Percentiles rank a stretch among this genome's conserved stretches.
Conservation (phyloP, 2,329 filamentous ascomycete genomes). For the Cercospora sp. region DNA sequence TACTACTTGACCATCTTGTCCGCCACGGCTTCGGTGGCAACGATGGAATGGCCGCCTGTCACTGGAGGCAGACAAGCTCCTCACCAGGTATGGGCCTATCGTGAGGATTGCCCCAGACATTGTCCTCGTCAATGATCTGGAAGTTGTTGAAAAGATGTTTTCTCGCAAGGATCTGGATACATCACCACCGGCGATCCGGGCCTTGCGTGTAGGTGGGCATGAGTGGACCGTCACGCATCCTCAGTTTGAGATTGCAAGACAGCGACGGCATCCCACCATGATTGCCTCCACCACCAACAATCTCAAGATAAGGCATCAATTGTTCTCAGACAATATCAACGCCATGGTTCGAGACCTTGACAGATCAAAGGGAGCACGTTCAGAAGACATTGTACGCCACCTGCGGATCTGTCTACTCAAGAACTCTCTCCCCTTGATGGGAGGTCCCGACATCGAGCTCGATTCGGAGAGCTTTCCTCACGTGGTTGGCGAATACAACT, state of each 20-base stretch:
- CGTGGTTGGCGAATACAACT: neutral
- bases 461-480: neutral
- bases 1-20: neutral
- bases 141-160: neutral
- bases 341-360: neutral
- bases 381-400: neutral
- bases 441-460: neutral
- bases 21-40: neutral
- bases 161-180: conserved; percentile 10
- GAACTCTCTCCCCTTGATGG: neutral
- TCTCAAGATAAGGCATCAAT: neutral
- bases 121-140: neutral
- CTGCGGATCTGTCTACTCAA: neutral
- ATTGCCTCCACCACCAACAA: neutral
- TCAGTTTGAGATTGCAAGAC: neutral
- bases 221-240: conserved; percentile 13
- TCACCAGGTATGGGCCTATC: neutral
- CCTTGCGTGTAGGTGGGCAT: conserved; percentile 10
- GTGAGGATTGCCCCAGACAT: neutral
- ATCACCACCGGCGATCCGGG: conserved; percentile 4
- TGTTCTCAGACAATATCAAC: neutral
- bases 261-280: neutral
- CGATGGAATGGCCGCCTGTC: neutral
- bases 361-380: neutral
- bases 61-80: neutral